phyloP scores from a whole-genome alignment of 305 asterid genomes.

The Fraxinus greggii region DNA sequence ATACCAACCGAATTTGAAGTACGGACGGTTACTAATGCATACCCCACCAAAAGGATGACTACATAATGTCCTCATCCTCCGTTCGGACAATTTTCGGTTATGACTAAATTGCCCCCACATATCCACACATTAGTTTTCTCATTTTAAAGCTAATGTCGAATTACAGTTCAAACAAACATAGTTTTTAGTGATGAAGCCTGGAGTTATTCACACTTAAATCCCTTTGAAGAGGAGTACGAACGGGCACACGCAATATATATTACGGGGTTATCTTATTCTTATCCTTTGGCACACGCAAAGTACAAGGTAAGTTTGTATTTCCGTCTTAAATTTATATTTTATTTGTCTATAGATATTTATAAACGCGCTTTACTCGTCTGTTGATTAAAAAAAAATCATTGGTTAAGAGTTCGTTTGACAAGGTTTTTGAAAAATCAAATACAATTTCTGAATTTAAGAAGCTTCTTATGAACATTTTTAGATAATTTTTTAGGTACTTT shows the following conservation, averaged over 20 bases:
- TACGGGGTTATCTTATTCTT: not conserved
- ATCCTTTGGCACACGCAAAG: not conserved
- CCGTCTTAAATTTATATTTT: not conserved
- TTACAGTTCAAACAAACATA: not conserved
- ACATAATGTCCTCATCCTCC: conserved; percentile 49
- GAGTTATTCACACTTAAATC: not conserved
- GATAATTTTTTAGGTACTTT: too few relatives aligned
- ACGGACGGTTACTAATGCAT: conserved; percentile 6
- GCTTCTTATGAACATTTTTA: too few relatives aligned
- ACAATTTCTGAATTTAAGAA: too few relatives aligned
- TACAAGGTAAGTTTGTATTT: not conserved
- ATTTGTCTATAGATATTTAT: not conserved
- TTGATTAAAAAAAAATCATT: not conserved
- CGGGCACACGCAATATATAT: not conserved
- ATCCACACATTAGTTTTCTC: not conserved
- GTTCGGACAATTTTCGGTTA: not conserved
- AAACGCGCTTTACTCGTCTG: not conserved
- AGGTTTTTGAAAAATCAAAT: too few relatives aligned
- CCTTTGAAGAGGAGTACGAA: not conserved
- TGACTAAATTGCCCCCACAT: conserved; percentile 29
- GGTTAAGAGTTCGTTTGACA: not conserved
- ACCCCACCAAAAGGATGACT: conserved; percentile 26
- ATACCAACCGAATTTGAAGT: conserved; percentile 18
- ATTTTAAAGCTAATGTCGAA: not conserved
- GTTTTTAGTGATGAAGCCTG: not conserved